A percentile compares a stretch with the other conserved stretches of the same genome.
Evolutionary conservation across 352 stramenopile species (phyloP).

Genomic region (Hyaloperonospora brassicae): DNA sequence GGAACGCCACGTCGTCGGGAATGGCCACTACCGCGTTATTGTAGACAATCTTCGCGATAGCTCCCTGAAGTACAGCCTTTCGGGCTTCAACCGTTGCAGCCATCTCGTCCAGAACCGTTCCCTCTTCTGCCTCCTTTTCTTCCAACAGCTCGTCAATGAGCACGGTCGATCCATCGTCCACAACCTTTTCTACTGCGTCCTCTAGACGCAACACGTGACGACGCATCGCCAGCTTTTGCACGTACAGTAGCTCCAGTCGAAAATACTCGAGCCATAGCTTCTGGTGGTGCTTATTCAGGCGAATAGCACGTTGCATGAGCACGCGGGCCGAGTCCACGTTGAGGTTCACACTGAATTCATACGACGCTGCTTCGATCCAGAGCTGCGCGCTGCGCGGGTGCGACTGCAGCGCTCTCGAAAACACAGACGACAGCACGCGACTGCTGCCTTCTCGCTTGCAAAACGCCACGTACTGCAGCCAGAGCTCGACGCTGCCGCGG

Average conservation of each 20-base stretch:
- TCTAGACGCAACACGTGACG: slow-evolving; percentile 74
- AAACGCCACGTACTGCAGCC: slow-evolving; percentile 88
- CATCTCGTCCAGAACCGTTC: slow-evolving; percentile 26
- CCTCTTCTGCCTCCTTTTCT: slow-evolving; percentile 32
- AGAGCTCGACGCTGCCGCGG: slow-evolving; percentile 82
- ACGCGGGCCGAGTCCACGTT: slow-evolving; percentile 83
- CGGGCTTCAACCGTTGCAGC: slow-evolving; percentile 54
- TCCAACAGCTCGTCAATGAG: slow-evolving; percentile 54
- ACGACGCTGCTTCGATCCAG: slow-evolving; percentile 88
- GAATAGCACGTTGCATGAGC: slow-evolving; percentile 89
- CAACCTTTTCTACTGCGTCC: slow-evolving; percentile 17
- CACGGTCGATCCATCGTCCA: slow-evolving; percentile 31
- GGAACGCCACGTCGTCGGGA: slow-evolving; percentile 53
- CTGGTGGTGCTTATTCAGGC: slow-evolving; percentile 73
- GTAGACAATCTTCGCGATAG: slow-evolving; percentile 80
- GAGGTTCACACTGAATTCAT: slow-evolving; percentile 83
- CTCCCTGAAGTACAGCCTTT: slow-evolving; percentile 64
- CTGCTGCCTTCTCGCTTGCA: slow-evolving; percentile 65
- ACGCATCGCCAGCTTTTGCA: slow-evolving; percentile 82
- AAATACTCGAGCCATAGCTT: slow-evolving; percentile 90
- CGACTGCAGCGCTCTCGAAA: slow-evolving; percentile 80
- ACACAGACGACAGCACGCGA: slow-evolving; percentile 69
- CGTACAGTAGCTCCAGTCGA: slow-evolving; percentile 84
- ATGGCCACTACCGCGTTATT: slow-evolving; percentile 61
- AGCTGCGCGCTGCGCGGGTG: slow-evolving; percentile 79